Percentiles rank a stretch among this genome's conserved stretches.
Conservation (phyloP, 768 basidiomycete species). For the Daedaleopsis sinensis region DNA sequence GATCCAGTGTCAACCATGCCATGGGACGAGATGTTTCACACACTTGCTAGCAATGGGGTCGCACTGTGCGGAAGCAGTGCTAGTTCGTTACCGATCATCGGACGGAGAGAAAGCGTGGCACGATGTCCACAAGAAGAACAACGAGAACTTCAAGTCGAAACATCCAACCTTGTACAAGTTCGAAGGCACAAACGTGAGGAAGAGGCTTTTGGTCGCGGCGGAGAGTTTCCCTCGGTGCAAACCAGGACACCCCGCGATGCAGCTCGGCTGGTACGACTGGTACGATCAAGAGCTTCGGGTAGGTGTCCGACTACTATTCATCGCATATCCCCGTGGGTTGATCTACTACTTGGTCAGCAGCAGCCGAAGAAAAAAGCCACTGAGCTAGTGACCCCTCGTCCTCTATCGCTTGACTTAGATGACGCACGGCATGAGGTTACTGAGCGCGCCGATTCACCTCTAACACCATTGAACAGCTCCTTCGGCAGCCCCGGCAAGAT, state of each 20-base stretch:
- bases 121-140: background rate
- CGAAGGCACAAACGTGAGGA: slow-evolving; percentile 7
- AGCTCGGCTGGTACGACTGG: slow-evolving; percentile 74
- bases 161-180: background rate
- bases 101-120: background rate
- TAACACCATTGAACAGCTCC: background rate
- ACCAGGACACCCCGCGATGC: slow-evolving; percentile 43
- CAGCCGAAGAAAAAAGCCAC: no score
- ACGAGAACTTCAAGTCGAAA: background rate
- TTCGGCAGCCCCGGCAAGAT: background rate
- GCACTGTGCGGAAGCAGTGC: slow-evolving; percentile 42
- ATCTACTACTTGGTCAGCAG: no score
- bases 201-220: slow-evolving; percentile 50
- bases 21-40: slow-evolving; percentile 37
- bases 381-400: no score
- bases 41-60: slow-evolving; percentile 39
- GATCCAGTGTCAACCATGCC: slow-evolving; percentile 43
- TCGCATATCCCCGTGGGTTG: background rate
- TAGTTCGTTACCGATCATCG: slow-evolving; percentile 6
- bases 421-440: background rate
- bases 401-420: background rate
- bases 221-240: slow-evolving; percentile 49
- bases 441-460: background rate
- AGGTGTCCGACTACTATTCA: background rate
- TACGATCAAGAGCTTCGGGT: slow-evolving; percentile 47